A percentile compares a stretch with the other conserved stretches of the same genome.
phyloP scores from a whole-genome alignment of 176 grass and related monocot species.

The Lolium rigidum region DNA sequence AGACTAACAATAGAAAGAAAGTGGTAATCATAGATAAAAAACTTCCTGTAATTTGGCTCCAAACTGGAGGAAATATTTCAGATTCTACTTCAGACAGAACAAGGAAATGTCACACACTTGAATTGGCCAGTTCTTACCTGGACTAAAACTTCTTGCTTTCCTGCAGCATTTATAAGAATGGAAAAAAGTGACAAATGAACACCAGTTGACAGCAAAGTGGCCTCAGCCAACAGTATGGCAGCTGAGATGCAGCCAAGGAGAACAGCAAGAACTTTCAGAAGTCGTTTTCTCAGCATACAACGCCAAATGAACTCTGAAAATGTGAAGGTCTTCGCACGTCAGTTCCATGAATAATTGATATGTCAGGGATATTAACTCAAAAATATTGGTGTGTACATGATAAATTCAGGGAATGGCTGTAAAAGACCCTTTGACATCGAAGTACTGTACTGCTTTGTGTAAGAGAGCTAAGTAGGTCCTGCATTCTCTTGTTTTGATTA shows the following conservation, averaged over 20 bases:
- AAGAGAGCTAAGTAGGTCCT: not conserved
- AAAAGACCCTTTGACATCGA: not conserved
- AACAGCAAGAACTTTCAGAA: slow-evolving; percentile 77
- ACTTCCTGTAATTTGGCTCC: slow-evolving; percentile 1
- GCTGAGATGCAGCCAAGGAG: slow-evolving; percentile 84
- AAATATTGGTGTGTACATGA: not conserved
- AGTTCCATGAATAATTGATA: slow-evolving; percentile 25
- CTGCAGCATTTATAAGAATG: slow-evolving; percentile 88
- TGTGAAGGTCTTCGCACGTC: slow-evolving; percentile 8
- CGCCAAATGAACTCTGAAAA: slow-evolving; percentile 92
- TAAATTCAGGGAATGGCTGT: not conserved
- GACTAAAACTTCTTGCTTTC: slow-evolving; percentile 88
- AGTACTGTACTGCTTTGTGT: not conserved
- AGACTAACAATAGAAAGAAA: not conserved
- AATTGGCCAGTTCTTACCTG: slow-evolving; percentile 65
- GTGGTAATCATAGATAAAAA: not conserved
- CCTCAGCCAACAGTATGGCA: slow-evolving; percentile 97
- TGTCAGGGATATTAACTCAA: not conserved
- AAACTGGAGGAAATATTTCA: slow-evolving; percentile 7
- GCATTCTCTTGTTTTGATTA: not conserved
- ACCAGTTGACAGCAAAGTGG: slow-evolving; percentile 89
- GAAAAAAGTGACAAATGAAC: slow-evolving; percentile 97
- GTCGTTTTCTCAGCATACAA: slow-evolving; percentile 90
- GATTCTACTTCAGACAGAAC: not conserved
- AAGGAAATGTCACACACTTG: not conserved